Base-by-base conservation (phyloP, 2,329 filamentous ascomycete genomes). In the Ascochyta clinopodiicola region DNA sequence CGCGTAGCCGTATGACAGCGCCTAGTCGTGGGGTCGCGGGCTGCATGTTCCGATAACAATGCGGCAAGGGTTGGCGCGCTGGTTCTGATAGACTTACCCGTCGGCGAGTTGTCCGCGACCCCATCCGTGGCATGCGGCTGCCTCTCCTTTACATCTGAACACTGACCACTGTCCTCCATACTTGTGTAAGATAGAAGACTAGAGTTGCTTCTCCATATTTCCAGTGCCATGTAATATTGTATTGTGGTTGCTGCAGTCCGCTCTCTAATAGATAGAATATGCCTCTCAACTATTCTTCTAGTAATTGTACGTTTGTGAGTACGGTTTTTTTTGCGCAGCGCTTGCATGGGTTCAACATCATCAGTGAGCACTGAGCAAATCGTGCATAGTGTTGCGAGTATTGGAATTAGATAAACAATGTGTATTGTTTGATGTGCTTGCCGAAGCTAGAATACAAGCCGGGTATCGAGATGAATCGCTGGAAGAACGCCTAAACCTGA, bases 41-140 rank as follows among this genome's bases (percentile, higher is more conserved):
- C 51, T 56, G 45, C 50, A 58, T 54, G 40, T 49, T 34, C 57
- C 58, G 66, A 68, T 67, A 67, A 64, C 59, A 56, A 48, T 51
- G 37, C 43, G 47, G 52, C 42, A 42, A 43, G 32, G 48, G 48
- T 17, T 17, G 17, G 17, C 17, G 17, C 17, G 17, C 42, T 47
- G 47, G 13, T 31, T 27, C 25, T 57, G 48, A 51, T 51, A 56
- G 46, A 38, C 29, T 46, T 55, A 42, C 19, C 52, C 52, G 52
- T 55, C 52, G 52, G 51, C 45, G 40, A 49, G 35, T 49, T 49
- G 29, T 35, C 46, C 45, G 43, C 52, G 15, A 46, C 47, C 31
- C 29, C 43, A 36, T 27, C 36, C 36, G n/a, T 46, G 17, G 17
- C 17, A 17, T 17, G 17, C 17, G 17, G 17, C 17, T 17, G 17